Evolutionary conservation across 2,329 filamentous ascomycete genomes (phyloP), one percentile per base, ranked within the genome.

Genomic region (Xenosphaeropsis pyriputrescens): DNA sequence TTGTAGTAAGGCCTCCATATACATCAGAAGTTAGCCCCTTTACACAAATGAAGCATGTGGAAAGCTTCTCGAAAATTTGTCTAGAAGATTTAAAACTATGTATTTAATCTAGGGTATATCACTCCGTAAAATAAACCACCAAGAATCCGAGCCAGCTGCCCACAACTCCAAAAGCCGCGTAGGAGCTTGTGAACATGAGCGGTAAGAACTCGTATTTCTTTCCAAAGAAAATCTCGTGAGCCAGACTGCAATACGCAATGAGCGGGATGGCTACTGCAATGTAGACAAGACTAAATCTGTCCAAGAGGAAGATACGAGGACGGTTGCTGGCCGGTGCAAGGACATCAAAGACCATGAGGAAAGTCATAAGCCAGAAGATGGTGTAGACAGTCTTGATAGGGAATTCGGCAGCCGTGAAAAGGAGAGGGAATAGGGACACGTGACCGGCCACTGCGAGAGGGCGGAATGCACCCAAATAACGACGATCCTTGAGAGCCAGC

Each of bases 101-200:
- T 11, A 26, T 26, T 26, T 9, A 9, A 26, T 26, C 22, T 26
- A 26, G 22, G 22, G 22, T 26, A 26, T 26, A 26, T 26, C 12
- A 26, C 22, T 26, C 22, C 18, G 63, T 69, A 50, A 95, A 88
- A 60, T 89, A 96, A 36, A 96, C 86, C 22, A 93, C 83, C 63
- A 88, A 75, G 56, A 94, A 95, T 8, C 91, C 88, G 31, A 95
- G 52, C 89, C 89, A 96, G 60, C 91, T 96, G 3, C 85, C 86
- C 14, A 95, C 76, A 1, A 96, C 88, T n/a, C 91, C 91, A 41
- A 96, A 66, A 4, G 91, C 91, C 26, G 82, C 85, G 58, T 96
- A 98, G 11, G 84, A 82, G 64, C 89, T 96, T 48, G 79, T 95
- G 55, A 96, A 91, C 89, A 98, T 96, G 49, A 96, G 64, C 18